phyloP scores from a whole-genome alignment of 179 eudicot species.

The Corrigiola litoralis region DNA sequence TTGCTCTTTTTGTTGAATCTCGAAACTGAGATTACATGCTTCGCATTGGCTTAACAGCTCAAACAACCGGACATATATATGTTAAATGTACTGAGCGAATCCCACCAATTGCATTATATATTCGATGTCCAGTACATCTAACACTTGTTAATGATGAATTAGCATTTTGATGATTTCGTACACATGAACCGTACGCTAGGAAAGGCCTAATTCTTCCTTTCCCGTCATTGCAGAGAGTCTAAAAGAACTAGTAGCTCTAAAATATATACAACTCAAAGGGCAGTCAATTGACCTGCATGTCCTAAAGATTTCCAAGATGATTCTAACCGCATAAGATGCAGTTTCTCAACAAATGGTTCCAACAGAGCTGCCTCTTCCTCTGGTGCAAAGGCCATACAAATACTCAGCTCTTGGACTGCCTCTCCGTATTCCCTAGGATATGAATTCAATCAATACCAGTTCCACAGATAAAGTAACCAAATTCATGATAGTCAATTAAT shows the following conservation, averaged over 20 bases:
- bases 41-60: too few relatives aligned
- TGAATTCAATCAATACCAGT: not conserved
- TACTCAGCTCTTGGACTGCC: conserved; percentile 95
- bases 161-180: not conserved
- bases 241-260: conserved; percentile 4
- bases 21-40: too few relatives aligned
- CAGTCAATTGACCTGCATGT: conserved; percentile 51
- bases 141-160: not conserved
- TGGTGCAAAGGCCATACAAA: conserved; percentile 98
- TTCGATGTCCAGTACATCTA: not conserved
- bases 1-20: too few relatives aligned
- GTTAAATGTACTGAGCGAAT: too few relatives aligned
- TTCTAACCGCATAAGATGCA: conserved; percentile 74
- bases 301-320: conserved; percentile 74
- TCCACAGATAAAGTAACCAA: not conserved
- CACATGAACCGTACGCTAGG: not conserved
- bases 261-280: conserved; percentile 29
- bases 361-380: conserved; percentile 83
- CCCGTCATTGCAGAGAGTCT: not conserved
- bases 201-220: not conserved
- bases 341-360: conserved; percentile 83
- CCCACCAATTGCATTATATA: not conserved
- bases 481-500: not conserved
- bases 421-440: conserved; percentile 64
- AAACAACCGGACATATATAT: too few relatives aligned